phyloP scores from a whole-genome alignment of 768 basidiomycete species.

The Tulasnella sp. region DNA sequence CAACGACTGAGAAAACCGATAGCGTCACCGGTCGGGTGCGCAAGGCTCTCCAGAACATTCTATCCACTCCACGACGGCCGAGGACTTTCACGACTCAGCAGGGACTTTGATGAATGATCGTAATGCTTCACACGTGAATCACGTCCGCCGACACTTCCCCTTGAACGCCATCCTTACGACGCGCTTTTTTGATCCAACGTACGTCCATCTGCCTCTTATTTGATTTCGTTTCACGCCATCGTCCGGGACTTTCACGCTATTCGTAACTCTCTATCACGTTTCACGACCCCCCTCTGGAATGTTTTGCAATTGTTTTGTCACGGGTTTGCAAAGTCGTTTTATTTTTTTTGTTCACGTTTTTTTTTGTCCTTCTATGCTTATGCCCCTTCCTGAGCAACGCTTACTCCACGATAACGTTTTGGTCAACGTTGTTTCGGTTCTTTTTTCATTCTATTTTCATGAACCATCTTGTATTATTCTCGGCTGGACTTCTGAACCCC shows the following conservation, averaged over 20 bases:
- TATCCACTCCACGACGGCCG: constrained; percentile 7
- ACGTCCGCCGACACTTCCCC: background rate
- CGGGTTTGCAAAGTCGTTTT: background rate
- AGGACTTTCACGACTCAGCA: constrained; percentile 8
- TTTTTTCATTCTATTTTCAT: background rate
- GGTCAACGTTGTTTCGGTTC: background rate
- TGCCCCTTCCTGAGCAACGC: background rate
- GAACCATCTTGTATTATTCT: background rate
- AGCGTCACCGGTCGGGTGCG: constrained; percentile 14
- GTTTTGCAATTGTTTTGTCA: background rate
- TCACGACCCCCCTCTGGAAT: background rate
- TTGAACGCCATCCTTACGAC: background rate
- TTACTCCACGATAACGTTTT: background rate
- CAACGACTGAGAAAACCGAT: background rate
- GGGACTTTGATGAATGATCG: background rate
- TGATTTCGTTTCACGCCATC: background rate
- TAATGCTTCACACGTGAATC: background rate
- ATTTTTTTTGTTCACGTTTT: background rate
- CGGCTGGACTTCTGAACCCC: background rate
- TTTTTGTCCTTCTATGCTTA: background rate
- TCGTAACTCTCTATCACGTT: background rate
- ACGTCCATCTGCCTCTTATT: background rate
- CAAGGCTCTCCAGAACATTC: constrained; percentile 12
- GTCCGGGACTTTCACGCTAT: background rate
- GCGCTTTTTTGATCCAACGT: background rate